Conservation (phyloP, 202 grass and related monocot genomes). For the Hordeum pubiflorum region DNA sequence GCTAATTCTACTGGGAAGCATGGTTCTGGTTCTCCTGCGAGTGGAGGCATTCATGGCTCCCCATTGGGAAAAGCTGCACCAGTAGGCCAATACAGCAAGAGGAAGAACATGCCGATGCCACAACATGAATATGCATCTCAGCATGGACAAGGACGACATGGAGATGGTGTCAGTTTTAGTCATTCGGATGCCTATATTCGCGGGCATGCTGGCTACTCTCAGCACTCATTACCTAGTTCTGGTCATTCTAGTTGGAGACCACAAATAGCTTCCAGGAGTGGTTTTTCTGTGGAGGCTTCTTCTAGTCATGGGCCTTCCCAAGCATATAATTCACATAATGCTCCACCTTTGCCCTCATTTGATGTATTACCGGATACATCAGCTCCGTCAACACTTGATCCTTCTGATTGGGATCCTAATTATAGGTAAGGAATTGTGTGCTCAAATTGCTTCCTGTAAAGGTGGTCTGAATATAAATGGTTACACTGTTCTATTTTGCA, state of each 20-base stretch:
- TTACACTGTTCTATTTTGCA: constrained; percentile 32
- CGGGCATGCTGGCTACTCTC: constrained; percentile 46
- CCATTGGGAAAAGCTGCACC: constrained; percentile 67
- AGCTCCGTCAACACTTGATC: constrained; percentile 54
- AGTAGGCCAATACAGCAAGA: constrained; percentile 54
- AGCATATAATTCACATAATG: constrained; percentile 28
- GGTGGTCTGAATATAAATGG: constrained; percentile 3
- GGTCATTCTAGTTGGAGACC: constrained; percentile 74
- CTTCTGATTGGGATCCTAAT: constrained; percentile 91
- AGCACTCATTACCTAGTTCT: constrained; percentile 48
- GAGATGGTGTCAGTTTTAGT: constrained; percentile 53
- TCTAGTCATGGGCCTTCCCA: constrained; percentile 42
- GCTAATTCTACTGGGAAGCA: constrained; percentile 57
- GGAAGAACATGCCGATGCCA: constrained; percentile 50
- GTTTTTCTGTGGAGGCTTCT: constrained; percentile 37
- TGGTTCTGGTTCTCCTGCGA: constrained; percentile 68
- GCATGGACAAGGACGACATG: constrained; percentile 48
- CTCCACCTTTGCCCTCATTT: constrained; percentile 10
- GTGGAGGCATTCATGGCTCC: constrained; percentile 48
- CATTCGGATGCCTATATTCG: constrained; percentile 48
- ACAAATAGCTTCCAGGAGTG: constrained; percentile 38
- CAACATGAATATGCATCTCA: constrained; percentile 61
- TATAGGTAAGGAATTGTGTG: constrained; percentile 58
- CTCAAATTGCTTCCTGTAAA: constrained; percentile 22
- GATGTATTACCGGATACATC: constrained; percentile 43